Conservation (phyloP, 768 basidiomycete species). For the Pleurotus ostreatus region DNA sequence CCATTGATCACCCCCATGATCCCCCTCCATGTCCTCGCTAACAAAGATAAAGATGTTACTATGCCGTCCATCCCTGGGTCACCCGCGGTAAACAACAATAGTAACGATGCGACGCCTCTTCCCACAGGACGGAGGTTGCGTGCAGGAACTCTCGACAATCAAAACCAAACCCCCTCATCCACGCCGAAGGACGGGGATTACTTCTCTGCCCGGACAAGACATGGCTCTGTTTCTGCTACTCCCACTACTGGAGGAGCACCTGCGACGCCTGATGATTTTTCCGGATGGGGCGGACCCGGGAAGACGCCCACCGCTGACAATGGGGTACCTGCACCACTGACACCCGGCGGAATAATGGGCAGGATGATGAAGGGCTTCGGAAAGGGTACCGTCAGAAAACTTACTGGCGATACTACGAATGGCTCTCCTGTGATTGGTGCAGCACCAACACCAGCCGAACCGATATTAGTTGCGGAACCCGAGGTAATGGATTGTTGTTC, state of each 20-base stretch:
- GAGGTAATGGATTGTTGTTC: conserved; percentile 20
- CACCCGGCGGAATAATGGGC: conserved; percentile 62
- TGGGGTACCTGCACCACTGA: conserved; percentile 31
- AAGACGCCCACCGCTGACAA: conserved; percentile 27
- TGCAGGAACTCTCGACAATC: conserved; percentile 41
- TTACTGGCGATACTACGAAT: conserved; percentile 25
- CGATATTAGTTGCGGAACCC: conserved; percentile 18
- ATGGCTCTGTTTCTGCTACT: conserved; percentile 31
- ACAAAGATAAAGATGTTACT: conserved; percentile 21
- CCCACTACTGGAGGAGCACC: conserved; percentile 18
- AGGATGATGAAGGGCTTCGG: conserved; percentile 76
- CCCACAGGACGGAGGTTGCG: conserved; percentile 31
- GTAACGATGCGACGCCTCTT: conserved; percentile 27
- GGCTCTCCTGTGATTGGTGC: conserved; percentile 24
- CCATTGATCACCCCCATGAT: conserved; percentile 62
- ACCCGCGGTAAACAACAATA: conserved; percentile 18
- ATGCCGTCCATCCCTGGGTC: conserved; percentile 40
- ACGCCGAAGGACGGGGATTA: conserved; percentile 42
- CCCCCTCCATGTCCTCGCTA: conserved; percentile 30
- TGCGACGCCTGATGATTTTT: conserved; percentile 45
- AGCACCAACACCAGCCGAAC: conserved; percentile 21
- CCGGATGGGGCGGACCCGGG: conserved; percentile 36
- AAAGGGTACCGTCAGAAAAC: conserved; percentile 45
- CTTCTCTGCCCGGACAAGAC: conserved; percentile 42
- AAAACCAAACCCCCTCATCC: conserved; percentile 13